Conservation (phyloP, 176 grass and related monocot species). For the Zea mays region DNA sequence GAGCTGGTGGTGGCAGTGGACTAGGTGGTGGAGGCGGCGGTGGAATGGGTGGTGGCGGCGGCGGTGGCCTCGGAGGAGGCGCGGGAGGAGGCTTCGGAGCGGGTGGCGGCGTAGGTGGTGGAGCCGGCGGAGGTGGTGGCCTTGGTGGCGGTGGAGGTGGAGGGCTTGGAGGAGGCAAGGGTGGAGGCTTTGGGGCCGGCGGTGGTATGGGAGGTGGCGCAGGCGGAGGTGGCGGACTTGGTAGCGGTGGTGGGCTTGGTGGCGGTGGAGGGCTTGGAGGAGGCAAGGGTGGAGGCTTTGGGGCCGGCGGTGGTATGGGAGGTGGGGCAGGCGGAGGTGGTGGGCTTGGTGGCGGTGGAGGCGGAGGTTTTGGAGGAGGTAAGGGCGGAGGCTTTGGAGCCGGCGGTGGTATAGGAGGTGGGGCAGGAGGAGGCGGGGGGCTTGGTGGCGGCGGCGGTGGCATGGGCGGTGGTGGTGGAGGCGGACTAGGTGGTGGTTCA, state of each 20-base stretch:
- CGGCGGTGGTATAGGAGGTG: slow-evolving; percentile 9
- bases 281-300: not conserved
- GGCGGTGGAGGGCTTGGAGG: slow-evolving; percentile 16
- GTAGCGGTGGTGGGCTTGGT: slow-evolving; percentile 4
- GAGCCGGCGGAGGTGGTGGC: slow-evolving; percentile 18
- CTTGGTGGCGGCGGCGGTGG: slow-evolving; percentile 6
- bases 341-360: not conserved
- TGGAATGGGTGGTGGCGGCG: slow-evolving; percentile 8
- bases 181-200: slow-evolving; percentile 21
- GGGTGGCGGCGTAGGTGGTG: not conserved
- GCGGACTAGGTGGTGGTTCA: not conserved
- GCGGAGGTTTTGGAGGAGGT: not conserved
- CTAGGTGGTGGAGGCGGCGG: slow-evolving; percentile 8
- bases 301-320: not conserved
- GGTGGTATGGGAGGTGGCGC: slow-evolving; percentile 32
- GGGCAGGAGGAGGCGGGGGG: not conserved
- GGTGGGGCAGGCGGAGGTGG: slow-evolving; percentile 12
- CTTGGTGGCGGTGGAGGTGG: slow-evolving; percentile 36
- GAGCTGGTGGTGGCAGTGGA: not conserved
- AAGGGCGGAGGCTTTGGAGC: not conserved
- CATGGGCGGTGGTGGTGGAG: not conserved
- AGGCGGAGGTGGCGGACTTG: slow-evolving; percentile 14
- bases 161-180: slow-evolving; percentile 21
- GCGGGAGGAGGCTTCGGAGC: slow-evolving; percentile 29
- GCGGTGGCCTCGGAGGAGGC: slow-evolving; percentile 11